Conservation (phyloP, 129 eudicot species). For the Helichrysum umbraculigerum region DNA sequence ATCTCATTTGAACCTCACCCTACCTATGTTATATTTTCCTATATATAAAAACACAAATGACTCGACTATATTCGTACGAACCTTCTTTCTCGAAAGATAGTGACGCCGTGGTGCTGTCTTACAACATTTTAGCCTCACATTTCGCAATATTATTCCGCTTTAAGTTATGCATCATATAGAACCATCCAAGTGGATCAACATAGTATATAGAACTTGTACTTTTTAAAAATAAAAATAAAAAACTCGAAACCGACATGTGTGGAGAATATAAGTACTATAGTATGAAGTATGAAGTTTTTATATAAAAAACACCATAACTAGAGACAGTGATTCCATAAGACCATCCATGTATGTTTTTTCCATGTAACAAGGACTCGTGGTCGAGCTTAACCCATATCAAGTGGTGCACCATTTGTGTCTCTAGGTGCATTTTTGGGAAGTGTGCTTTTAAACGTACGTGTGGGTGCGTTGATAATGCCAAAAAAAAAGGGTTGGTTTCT, state of each 20-base stretch:
- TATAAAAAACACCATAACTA: constrained; percentile 30
- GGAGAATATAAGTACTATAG: constrained; percentile 16
- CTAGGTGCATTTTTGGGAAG: constrained; percentile 23
- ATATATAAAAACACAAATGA: not conserved
- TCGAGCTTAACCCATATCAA: constrained; percentile 17
- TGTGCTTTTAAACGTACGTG: constrained; percentile 30
- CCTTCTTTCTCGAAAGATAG: constrained; percentile 10
- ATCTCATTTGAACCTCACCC: too few relatives aligned
- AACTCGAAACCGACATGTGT: constrained; percentile 17
- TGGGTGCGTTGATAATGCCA: constrained; percentile 32
- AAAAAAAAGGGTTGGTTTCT: constrained; percentile 11
- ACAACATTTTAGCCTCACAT: constrained; percentile 3
- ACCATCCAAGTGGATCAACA: constrained; percentile 16
- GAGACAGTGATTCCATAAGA: constrained; percentile 37
- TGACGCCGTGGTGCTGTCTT: not conserved
- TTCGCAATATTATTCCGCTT: not conserved
- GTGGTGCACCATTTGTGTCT: constrained; percentile 39
- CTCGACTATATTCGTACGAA: not conserved
- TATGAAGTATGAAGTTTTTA: not conserved
- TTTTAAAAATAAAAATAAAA: not conserved
- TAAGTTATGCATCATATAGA: not conserved
- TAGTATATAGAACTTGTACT: not conserved
- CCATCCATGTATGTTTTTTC: constrained; percentile 61
- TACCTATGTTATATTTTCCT: not conserved
- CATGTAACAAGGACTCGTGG: constrained; percentile 56